phyloP scores from a whole-genome alignment of 208 protist species.

The Trypanosoma vivax region DNA sequence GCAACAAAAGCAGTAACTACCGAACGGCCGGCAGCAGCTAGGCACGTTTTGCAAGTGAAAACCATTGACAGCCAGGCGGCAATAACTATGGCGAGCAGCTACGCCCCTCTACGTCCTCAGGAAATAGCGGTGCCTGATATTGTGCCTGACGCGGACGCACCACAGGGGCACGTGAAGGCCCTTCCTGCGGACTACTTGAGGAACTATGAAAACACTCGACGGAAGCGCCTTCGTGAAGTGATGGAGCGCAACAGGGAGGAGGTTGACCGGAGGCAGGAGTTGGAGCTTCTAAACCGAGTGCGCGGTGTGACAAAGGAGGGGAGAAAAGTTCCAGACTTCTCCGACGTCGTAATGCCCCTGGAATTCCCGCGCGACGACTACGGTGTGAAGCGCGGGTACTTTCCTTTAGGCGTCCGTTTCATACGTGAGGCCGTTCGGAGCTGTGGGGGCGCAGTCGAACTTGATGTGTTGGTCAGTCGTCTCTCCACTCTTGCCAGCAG shows the following conservation, averaged over 20 bases:
- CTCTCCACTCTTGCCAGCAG: slow-evolving; percentile 70
- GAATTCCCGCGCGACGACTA: slow-evolving; percentile 88
- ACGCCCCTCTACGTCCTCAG: slow-evolving; percentile 69
- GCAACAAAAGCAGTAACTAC: slow-evolving; percentile 54
- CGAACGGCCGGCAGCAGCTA: slow-evolving; percentile 36
- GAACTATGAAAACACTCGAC: slow-evolving; percentile 59
- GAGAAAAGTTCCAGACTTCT: slow-evolving; percentile 42
- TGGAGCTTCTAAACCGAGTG: slow-evolving; percentile 52
- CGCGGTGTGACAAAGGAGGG: slow-evolving; percentile 18
- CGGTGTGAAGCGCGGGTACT: slow-evolving; percentile 85
- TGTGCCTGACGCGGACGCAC: slow-evolving; percentile 61
- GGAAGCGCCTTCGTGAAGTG: slow-evolving; percentile 78
- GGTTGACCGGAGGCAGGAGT: slow-evolving; percentile 64
- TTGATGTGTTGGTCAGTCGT: slow-evolving; percentile 81
- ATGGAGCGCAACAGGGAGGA: slow-evolving; percentile 74
- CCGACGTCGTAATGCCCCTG: slow-evolving; percentile 80
- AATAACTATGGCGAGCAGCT: slow-evolving; percentile 81
- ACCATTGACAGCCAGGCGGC: slow-evolving; percentile 85
- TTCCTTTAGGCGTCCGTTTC: slow-evolving; percentile 84
- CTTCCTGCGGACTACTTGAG: slow-evolving; percentile 57
- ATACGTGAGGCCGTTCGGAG: slow-evolving; percentile 75
- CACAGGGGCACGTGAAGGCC: slow-evolving; percentile 73
- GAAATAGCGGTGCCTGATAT: slow-evolving; percentile 72
- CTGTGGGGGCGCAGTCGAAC: slow-evolving; percentile 82
- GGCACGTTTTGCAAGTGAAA: slow-evolving; percentile 81